A percentile compares a stretch with the other conserved stretches of the same genome.
phyloP scores from a whole-genome alignment of 352 stramenopile species.

The Paralagenidium karlingii region DNA sequence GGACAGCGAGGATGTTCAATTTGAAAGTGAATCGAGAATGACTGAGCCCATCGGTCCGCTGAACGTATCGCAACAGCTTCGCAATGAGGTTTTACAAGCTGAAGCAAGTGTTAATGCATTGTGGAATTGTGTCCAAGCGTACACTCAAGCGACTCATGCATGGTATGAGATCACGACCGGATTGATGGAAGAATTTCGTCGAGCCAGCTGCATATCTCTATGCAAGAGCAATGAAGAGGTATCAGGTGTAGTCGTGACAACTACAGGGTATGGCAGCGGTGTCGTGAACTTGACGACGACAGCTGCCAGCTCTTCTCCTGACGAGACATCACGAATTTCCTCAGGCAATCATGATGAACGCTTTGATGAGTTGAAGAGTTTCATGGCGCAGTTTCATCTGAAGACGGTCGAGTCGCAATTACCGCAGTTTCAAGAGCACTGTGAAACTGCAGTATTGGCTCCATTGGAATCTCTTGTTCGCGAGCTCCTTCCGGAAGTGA shows the following conservation, averaged over 20 bases:
- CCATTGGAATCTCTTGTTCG: conserved; percentile 26
- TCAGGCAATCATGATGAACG: conserved; percentile 15
- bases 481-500: conserved; percentile 51
- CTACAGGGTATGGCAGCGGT: not conserved
- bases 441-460: conserved; percentile 23
- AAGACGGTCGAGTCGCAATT: no score
- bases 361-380: conserved; percentile 18
- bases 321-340: conserved; percentile 14
- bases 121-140: conserved; percentile 57
- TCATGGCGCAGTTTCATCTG: no score
- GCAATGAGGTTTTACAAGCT: conserved; percentile 60
- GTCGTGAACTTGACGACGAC: not conserved
- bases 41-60: conserved; percentile 7
- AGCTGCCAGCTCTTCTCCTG: not conserved
- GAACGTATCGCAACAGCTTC: conserved; percentile 32
- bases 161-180: conserved; percentile 37
- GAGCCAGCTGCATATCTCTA: conserved; percentile 36
- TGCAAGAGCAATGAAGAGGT: conserved; percentile 11
- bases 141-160: conserved; percentile 43
- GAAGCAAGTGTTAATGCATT: conserved; percentile 61
- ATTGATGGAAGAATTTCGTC: conserved; percentile 52
- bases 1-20: conserved; percentile 45
- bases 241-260: not conserved
- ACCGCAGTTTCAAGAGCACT: conserved; percentile 26
- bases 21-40: conserved; percentile 15